These are phyloP conservation scores for Fusarium sp. DNA, from an alignment of 2,329 filamentous ascomycete species.

Conservation along the genomic window DNA sequence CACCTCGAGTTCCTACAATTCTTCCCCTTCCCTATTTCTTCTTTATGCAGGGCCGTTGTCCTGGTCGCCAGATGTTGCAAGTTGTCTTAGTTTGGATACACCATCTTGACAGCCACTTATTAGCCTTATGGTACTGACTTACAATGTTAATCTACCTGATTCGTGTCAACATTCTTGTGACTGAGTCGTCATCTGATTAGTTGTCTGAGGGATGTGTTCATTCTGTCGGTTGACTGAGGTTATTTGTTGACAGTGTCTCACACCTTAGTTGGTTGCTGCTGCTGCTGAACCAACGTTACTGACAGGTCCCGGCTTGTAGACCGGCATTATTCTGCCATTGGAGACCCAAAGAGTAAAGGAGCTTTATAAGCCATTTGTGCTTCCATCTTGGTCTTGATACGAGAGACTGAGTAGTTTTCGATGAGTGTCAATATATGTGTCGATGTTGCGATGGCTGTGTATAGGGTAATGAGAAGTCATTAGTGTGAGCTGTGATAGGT, in stretches of 20 bases:
- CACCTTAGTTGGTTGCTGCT: background rate
- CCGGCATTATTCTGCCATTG: no score
- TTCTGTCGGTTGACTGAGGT: background rate
- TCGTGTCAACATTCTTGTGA: background rate
- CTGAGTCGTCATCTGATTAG: background rate
- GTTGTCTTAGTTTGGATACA: background rate
- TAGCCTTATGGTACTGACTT: background rate
- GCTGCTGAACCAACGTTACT: background rate
- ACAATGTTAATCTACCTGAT: background rate
- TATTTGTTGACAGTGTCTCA: background rate
- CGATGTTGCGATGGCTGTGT: background rate
- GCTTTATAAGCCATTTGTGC: fast-evolving
- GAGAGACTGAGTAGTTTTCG: background rate
- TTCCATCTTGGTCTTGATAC: no score
- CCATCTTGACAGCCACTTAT: background rate
- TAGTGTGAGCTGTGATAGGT: background rate
- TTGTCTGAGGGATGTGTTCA: background rate
- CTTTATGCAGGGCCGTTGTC: background rate
- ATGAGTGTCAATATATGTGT: background rate
- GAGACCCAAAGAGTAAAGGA: background rate
- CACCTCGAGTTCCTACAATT: background rate
- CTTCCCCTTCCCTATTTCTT: background rate
- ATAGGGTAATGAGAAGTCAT: background rate
- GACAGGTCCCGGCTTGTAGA: background rate
- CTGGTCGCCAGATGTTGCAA: background rate